Conservation (phyloP, 129 eudicot species). For the Flaveria robusta region DNA sequence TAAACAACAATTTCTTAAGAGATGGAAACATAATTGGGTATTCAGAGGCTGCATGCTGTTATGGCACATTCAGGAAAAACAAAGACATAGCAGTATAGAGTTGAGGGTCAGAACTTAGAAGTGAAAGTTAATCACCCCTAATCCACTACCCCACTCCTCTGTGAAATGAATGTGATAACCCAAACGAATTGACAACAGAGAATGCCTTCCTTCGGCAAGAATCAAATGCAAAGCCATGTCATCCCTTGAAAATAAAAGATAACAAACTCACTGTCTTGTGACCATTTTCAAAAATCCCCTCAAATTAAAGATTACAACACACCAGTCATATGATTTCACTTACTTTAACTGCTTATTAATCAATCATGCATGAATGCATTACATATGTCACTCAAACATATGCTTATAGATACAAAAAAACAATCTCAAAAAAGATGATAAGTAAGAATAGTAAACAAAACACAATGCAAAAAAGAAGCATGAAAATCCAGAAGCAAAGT, state of each 20-base stretch:
- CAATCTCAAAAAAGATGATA: constrained; percentile 1
- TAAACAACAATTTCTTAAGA: constrained; percentile 8
- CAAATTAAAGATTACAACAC: not conserved
- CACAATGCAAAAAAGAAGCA: too few species aligned
- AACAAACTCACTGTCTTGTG: not conserved
- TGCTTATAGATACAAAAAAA: not conserved
- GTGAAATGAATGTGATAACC: not conserved
- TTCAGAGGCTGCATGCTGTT: constrained; percentile 2
- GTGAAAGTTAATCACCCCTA: not conserved
- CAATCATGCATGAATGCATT: not conserved
- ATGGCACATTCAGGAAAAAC: not conserved
- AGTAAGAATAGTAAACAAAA: not conserved
- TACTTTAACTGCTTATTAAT: constrained; percentile 2
- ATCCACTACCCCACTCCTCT: not conserved
- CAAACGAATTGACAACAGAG: not conserved
- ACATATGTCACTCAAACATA: not conserved
- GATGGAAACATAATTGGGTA: not conserved
- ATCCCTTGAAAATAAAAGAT: not conserved
- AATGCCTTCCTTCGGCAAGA: not conserved
- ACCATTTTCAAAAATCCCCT: not conserved
- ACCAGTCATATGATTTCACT: constrained; percentile 8
- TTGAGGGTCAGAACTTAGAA: not conserved
- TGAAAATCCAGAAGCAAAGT: constrained; percentile 13
- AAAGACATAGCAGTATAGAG: not conserved
- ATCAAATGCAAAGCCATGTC: not conserved